Base-by-base conservation (phyloP, 2,329 filamentous ascomycete species). In the Scopulariopsis brevicaulis region DNA sequence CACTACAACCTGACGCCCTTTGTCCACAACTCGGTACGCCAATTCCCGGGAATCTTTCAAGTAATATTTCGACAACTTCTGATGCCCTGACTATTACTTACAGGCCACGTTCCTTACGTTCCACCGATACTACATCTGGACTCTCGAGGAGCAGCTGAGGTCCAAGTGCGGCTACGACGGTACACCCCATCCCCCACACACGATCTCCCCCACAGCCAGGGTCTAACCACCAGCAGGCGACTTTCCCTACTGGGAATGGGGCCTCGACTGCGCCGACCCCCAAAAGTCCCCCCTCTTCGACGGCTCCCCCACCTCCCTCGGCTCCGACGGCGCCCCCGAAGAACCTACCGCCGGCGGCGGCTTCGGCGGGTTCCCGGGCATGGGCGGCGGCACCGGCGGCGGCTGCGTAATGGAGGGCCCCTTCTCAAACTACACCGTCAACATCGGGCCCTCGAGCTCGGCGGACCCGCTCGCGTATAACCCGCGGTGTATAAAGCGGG, bases 211-310 rank as follows among this genome's bases (percentile, higher is more conserved):
- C 15, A 51, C 28, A 25, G 24, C 50, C 18, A 56, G 40, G 54
- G 11, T 32, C 12, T 50, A 15, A 25, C 20, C 5, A 46, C 14
- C 28, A 24, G 25, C 22, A 54, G 56, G 50, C 15, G 40, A 32
- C 35, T 58, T 59, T 22, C 57, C 71, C 55, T 80, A 79, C 68
- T 74, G 73, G 68, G 75, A 80, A 63, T 81, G 77, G 78, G 69
- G 71, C 2, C 72, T 70, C 61, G 75, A 73, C 64, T 71, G 74
- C 7, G 60, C 65, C 2, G 74, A 77, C n/a, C 70, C 73, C 58
- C 59, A 66, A 52, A 69, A 73, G 59, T 80, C 78, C 0, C 76
- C 77, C 25, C 64, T 81, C 50, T 81, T 84, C 62, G 75, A 79
- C 62, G 80, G 80, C 58, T 73, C 73, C 59, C 68, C 68, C 1